Conservation (phyloP, 768 basidiomycete genomes). For the Macrolepiota dolichaula region DNA sequence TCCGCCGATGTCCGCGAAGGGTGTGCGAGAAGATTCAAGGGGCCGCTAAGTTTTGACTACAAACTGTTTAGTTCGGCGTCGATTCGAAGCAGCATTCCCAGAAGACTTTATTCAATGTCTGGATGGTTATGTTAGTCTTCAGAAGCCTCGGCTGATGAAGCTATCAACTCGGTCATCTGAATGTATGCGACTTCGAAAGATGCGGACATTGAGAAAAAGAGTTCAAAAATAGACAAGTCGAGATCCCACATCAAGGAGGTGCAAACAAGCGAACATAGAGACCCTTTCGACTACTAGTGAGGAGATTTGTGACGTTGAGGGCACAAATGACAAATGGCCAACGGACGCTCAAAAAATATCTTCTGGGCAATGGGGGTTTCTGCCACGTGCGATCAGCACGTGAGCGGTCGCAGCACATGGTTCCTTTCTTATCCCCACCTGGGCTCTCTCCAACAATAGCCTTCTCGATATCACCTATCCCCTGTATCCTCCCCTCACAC, state of each 20-base stretch:
- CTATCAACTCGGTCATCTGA: not conserved
- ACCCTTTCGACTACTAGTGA: not conserved
- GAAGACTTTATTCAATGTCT: not conserved
- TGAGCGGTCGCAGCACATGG: constrained; percentile 1
- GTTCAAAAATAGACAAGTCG: not conserved
- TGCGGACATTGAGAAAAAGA: not conserved
- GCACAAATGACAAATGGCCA: not conserved
- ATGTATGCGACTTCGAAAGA: not conserved
- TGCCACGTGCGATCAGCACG: constrained; percentile 1
- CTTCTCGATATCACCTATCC: not conserved
- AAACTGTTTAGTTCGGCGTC: not conserved
- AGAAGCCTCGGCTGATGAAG: not conserved
- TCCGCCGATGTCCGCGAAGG: not conserved
- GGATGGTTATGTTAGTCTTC: not conserved
- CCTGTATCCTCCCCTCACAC: not conserved
- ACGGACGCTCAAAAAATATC: not conserved
- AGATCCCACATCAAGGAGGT: not conserved
- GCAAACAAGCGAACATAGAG: not conserved
- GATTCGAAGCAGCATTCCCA: not conserved
- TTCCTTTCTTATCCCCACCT: not conserved
- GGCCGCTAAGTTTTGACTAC: not conserved
- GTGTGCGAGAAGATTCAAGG: not conserved
- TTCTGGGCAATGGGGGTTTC: not conserved
- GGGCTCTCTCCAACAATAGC: not conserved
- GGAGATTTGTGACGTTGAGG: not conserved